Conservation (phyloP, 139 green algal genomes). For the Mesotaenium endlicherianum region DNA sequence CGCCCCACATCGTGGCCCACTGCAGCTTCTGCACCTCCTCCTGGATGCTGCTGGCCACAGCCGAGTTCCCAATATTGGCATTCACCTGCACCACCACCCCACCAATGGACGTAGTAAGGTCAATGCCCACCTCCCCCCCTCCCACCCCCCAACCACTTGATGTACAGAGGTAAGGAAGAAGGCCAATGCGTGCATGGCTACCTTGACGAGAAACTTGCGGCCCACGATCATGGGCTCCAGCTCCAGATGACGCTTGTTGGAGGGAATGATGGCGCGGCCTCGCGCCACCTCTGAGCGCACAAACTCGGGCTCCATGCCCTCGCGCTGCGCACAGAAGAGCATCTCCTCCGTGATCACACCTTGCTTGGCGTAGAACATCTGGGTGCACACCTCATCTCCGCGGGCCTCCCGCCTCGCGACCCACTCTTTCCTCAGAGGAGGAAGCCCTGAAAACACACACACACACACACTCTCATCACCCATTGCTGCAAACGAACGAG, state of each 20-base stretch:
- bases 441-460: constrained; percentile 29
- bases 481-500: too few relatives aligned
- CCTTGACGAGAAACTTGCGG: constrained; percentile 88
- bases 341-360: constrained; percentile 93
- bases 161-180: too few relatives aligned
- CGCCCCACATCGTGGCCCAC: constrained; percentile 90
- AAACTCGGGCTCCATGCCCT: constrained; percentile 87
- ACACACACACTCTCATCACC: not conserved
- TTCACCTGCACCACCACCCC: constrained; percentile 91
- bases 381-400: constrained; percentile 61
- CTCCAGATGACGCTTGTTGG: constrained; percentile 91
- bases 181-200: too few relatives aligned
- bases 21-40: constrained; percentile 97
- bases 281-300: constrained; percentile 88
- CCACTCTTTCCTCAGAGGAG: constrained; percentile 74
- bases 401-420: constrained; percentile 63
- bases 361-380: constrained; percentile 80
- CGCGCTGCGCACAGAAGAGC: constrained; percentile 79
- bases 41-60: constrained; percentile 85
- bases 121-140: too few relatives aligned
- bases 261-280: constrained; percentile 92
- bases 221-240: constrained; percentile 78
- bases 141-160: too few relatives aligned
- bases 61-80: constrained; percentile 94
- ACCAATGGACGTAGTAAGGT: too few relatives aligned